Conservation (phyloP, 192 early-diverging fungal species). For the Geranomyces michiganensis region DNA sequence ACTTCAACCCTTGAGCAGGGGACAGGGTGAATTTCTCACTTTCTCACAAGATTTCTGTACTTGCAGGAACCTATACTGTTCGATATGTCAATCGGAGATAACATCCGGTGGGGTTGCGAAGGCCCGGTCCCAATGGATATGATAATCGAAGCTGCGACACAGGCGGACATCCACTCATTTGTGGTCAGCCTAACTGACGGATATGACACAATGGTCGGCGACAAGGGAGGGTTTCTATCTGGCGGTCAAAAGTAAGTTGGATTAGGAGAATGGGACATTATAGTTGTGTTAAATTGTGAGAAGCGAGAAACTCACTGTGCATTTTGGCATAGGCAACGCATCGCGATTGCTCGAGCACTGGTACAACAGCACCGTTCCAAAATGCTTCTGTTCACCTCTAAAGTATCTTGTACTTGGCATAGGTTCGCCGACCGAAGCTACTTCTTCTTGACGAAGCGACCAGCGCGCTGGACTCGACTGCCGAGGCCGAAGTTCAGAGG, state of each 20-base stretch:
- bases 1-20: no score
- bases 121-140: constrained; percentile 47
- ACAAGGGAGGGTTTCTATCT: neutral
- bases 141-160: constrained; percentile 54
- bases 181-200: constrained; percentile 60
- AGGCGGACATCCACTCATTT: constrained; percentile 81
- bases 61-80: constrained; percentile 90
- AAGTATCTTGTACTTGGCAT: no score
- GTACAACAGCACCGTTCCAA: no score
- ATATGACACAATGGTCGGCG: constrained; percentile 20
- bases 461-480: constrained; percentile 49
- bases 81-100: constrained; percentile 86
- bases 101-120: constrained; percentile 69
- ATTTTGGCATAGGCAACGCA: no score
- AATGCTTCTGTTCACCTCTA: no score
- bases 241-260: constrained; percentile 62
- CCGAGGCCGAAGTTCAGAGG: constrained; percentile 57
- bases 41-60: no score
- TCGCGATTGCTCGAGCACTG: constrained; percentile 77
- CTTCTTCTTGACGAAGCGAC: constrained; percentile 76
- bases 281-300: no score
- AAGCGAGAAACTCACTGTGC: no score
- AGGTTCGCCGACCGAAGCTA: constrained; percentile 81
- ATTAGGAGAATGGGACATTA: no score
- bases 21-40: no score